phyloP scores from a whole-genome alignment of 192 early-diverging fungal genomes.

The Dissophora ornata region DNA sequence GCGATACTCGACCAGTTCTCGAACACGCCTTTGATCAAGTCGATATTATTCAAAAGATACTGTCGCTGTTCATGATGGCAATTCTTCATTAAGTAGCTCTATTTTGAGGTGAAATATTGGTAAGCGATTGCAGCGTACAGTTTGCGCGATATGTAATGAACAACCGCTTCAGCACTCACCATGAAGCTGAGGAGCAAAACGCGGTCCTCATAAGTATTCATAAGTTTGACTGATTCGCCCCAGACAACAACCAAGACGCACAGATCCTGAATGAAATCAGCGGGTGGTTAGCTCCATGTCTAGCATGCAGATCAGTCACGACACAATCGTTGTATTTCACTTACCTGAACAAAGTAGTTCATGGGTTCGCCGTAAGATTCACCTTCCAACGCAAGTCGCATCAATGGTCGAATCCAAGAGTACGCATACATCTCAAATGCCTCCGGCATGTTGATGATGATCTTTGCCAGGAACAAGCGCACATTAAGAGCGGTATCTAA shows the following conservation, averaged over 20 bases:
- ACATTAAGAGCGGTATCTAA: constrained; percentile 67
- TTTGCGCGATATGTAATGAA: neutral
- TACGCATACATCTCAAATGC: constrained; percentile 69
- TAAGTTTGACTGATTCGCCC: constrained; percentile 57
- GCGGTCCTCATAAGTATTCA: constrained; percentile 49
- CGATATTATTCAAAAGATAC: constrained; percentile 65
- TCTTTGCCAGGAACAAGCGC: constrained; percentile 70
- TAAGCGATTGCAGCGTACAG: neutral
- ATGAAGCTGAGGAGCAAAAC: constrained; percentile 57
- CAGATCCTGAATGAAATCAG: constrained; percentile 62
- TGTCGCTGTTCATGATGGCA: constrained; percentile 45
- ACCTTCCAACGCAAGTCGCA: constrained; percentile 63
- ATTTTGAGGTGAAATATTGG: neutral
- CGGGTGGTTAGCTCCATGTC: neutral
- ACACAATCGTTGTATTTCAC: neutral
- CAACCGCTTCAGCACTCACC: constrained; percentile 47
- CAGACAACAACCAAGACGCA: constrained; percentile 74
- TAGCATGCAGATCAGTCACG: too few species aligned
- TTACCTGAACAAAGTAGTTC: constrained; percentile 78
- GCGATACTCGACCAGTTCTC: constrained; percentile 71
- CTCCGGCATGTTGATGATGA: constrained; percentile 72
- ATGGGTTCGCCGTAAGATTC: constrained; percentile 66
- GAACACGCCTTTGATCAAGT: constrained; percentile 68
- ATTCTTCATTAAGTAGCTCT: constrained; percentile 62
- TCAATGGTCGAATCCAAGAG: constrained; percentile 71